Base-by-base conservation (phyloP, 768 basidiomycete species). In the Gymnopilus dilepis region DNA sequence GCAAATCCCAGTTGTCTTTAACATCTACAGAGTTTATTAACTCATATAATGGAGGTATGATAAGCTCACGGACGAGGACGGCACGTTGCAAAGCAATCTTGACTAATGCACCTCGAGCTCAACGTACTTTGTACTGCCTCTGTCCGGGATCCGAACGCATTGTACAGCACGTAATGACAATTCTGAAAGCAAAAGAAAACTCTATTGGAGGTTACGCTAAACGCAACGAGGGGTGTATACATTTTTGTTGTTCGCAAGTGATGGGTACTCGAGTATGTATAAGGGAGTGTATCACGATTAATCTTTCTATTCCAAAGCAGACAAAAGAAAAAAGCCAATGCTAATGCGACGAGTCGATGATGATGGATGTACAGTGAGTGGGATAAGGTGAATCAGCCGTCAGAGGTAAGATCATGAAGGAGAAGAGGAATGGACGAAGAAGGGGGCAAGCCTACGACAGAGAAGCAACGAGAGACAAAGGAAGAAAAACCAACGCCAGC, bases 281-380 rank as follows among this genome's bases (percentile, higher is more conserved):
- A 30, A 12, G 12, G 30, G 28, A 17, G 47, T 30, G 47, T 50
- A 50, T 50, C 47, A 50, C 26, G n/a, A 50, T 50, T 50, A 50
- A 50, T 50, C 28, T 50, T n/a, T 50, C 47, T 50, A 47, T 26
- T 47, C 45, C 45, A 47, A 28, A 50, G n/a, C 34, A 28, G n/a
- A 50, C 47, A 30, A 31, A 31, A 28, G 28, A 31, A 17, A 47
- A 4, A 28, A n/a, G 47, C 47, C 19, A 22, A 50, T 50, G 47
- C 45, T 13, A 28, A 30, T 50, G n/a, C n/a, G 12, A 45, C 26
- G 42, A 13, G 21, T 43, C 19, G 45, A 48, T 48, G 47, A 37
- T 37, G 47, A 50, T 50, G 47, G 28, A 31, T 50, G 47, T 50
- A 50, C 47, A 50, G 47, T 50, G 47, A 50, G 34, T 37, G 9